Percentiles rank a stretch among this genome's conserved stretches.
Evolutionary conservation across 108 stramenopile genomes (phyloP).

Genomic region (Nannochloropsis salina): DNA sequence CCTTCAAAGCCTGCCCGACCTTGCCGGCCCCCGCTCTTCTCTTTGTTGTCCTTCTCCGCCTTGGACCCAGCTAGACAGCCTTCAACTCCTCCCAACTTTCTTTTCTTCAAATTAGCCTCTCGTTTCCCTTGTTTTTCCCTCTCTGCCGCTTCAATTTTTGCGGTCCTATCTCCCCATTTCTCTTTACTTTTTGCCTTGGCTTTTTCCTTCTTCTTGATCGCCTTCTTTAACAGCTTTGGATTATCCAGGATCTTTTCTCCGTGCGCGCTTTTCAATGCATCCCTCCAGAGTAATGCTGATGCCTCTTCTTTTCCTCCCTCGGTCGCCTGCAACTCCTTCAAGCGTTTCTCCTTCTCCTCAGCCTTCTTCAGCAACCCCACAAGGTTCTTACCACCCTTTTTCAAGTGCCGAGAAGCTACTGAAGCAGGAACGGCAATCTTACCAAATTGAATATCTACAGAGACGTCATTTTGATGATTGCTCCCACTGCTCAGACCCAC

Average conservation of each 20-base stretch:
- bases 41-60: not conserved
- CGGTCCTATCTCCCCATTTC: constrained; percentile 72
- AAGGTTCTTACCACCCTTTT: constrained; percentile 64
- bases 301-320: constrained; percentile 66
- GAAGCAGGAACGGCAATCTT: not conserved
- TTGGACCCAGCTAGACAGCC: not conserved
- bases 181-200: constrained; percentile 70
- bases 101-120: constrained; percentile 65
- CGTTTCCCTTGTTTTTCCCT: constrained; percentile 72
- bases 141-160: constrained; percentile 61
- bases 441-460: not conserved
- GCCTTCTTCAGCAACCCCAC: constrained; percentile 74
- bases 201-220: constrained; percentile 69
- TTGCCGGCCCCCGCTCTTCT: not conserved
- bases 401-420: constrained; percentile 21
- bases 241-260: constrained; percentile 51
- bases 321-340: constrained; percentile 65
- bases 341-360: constrained; percentile 64
- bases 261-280: constrained; percentile 63
- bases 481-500: not conserved
- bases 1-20: constrained; percentile 4
- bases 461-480: not conserved
- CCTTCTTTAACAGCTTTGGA: constrained; percentile 71
- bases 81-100: constrained; percentile 65
- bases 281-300: constrained; percentile 66